phyloP scores from a whole-genome alignment of 306 rosid species.

The cucumber (Cucumis sativus) region DNA sequence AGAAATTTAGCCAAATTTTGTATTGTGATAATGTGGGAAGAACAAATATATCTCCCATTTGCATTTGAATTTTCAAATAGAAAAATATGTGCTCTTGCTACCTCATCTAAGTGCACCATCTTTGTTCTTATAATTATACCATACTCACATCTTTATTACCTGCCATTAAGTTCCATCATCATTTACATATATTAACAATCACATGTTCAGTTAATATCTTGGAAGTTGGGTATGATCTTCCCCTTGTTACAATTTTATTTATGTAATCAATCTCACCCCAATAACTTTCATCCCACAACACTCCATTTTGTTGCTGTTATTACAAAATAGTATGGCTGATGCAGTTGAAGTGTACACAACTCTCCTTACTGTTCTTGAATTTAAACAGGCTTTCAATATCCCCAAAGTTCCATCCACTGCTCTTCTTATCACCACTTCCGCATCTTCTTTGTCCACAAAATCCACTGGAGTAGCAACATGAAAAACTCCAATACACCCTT shows the following conservation, averaged over 20 bases:
- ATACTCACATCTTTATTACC: constrained; percentile 23
- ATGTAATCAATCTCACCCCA: too few relatives aligned
- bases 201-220: constrained; percentile 45
- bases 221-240: constrained; percentile 22
- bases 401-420: constrained; percentile 24
- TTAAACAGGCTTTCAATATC: constrained; percentile 34
- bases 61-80: constrained; percentile 38
- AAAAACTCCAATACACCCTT: background rate
- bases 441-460: constrained; percentile 17
- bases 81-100: constrained; percentile 43
- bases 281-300: background rate
- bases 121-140: background rate
- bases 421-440: constrained; percentile 25
- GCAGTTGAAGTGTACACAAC: constrained; percentile 44
- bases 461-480: background rate
- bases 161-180: background rate
- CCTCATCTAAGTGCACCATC: constrained; percentile 51
- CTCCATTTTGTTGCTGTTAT: too few relatives aligned
- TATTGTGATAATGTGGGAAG: constrained; percentile 19
- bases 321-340: too few relatives aligned
- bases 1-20: constrained; percentile 21
- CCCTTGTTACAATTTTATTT: background rate
- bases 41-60: constrained; percentile 49
- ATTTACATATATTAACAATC: too few relatives aligned
- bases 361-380: constrained; percentile 28